Evolutionary conservation across 805 yeast genomes (phyloP), one percentile per base, ranked within the genome.

Genomic region (Scheffersomyces spartinae): DNA sequence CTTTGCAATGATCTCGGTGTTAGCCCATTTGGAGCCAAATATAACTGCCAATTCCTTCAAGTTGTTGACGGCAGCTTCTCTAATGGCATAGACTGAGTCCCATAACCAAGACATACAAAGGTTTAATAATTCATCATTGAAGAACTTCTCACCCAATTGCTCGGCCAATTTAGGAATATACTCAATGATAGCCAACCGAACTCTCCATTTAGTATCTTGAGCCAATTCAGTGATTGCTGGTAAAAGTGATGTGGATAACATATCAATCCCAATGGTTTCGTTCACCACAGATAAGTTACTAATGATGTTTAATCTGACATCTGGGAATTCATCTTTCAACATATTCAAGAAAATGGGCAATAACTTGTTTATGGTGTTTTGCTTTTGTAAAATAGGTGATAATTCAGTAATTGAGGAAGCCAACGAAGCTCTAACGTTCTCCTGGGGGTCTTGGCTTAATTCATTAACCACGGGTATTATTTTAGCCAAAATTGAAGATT

Each of bases 201-300:
- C 96, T 46, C 99, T 74, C 99, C 99, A 91, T 47, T 86, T 88
- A 43, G 79, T 79, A 56, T 91, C 98, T 47, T 85, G 86, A 7
- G 98, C 97, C 38, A 91, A 67, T 39, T 88, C 95, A 7, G 94
- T 77, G 38, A 91, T 88, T 3, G 98, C 97, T 3, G 99, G 99
- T 38, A 91, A 64, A 35, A 91, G 63, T 20, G 85, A 78, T 42
- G 85, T 86, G 14, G 94, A 77, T 36, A 91, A 64, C 33, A 81
- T 60, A 40, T 79, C 86, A 37, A 91, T 84, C 16, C 98, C 98
- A 40, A 91, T 81, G 26, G 86, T 94, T 42, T 85, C 91, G 50
- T 91, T 88, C 18, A 91, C 96, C 21, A 79, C 74, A 36, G 88
- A 86, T 34, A 91, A 68, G 52, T 86, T 85, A 15, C 94, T 82